Evolutionary conservation across 495 filamentous ascomycete species (phyloP).

Genomic region (Penicillium bovifimosum): DNA sequence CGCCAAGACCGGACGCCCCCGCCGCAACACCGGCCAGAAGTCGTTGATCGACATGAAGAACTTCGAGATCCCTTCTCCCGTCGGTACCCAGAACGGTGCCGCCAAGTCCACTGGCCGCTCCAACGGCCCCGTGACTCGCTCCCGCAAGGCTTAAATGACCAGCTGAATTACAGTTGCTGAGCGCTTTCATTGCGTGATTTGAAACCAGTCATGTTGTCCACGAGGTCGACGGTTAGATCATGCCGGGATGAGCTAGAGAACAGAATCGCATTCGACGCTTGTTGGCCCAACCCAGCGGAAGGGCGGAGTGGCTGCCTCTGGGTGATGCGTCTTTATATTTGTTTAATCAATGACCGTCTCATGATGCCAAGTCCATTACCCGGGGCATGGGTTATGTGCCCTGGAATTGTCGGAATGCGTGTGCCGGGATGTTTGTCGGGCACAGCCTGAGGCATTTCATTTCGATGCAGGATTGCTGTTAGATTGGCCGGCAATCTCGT

Average conservation of each 20-base stretch:
- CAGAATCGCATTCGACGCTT: slow-evolving; percentile 13
- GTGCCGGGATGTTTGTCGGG: slow-evolving; percentile 6
- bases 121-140: slow-evolving; percentile 45
- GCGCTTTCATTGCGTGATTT: background rate
- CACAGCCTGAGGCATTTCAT: slow-evolving; percentile 6
- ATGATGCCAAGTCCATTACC: slow-evolving; percentile 34
- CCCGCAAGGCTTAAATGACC: slow-evolving; percentile 42
- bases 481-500: slow-evolving; percentile 4
- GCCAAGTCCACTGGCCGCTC: slow-evolving; percentile 38
- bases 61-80: slow-evolving; percentile 41
- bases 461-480: slow-evolving; percentile 15
- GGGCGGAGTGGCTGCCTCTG: slow-evolving; percentile 11
- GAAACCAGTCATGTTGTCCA: background rate
- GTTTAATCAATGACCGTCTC: slow-evolving; percentile 44
- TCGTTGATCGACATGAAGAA: slow-evolving; percentile 51
- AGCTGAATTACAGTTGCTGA: background rate
- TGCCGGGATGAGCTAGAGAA: slow-evolving; percentile 2
- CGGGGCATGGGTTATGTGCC: slow-evolving; percentile 23
- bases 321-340: slow-evolving; percentile 27
- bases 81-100: slow-evolving; percentile 18
- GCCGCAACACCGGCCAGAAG: slow-evolving; percentile 48
- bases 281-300: slow-evolving; percentile 9
- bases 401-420: slow-evolving; percentile 11
- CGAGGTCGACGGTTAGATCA: background rate
- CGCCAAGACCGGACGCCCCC: slow-evolving; percentile 53